phyloP scores from a whole-genome alignment of 257 asterid species.

The Capsicum chinense region DNA sequence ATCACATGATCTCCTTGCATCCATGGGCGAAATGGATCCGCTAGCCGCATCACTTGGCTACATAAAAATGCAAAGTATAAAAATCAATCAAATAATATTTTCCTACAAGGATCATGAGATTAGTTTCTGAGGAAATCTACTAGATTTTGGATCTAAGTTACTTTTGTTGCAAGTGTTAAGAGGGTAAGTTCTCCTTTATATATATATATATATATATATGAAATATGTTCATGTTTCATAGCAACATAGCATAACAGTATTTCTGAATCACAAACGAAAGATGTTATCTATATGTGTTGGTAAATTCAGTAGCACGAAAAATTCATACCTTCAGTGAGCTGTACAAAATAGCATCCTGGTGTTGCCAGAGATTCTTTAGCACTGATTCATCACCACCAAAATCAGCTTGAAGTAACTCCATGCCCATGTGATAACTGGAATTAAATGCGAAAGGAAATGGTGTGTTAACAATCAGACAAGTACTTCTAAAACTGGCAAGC shows the following conservation, averaged over 20 bases:
- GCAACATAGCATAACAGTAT: not conserved
- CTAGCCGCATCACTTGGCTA: too few species aligned
- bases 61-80: too few species aligned
- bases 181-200: not conserved
- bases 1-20: too few species aligned
- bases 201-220: too few species aligned
- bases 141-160: not conserved
- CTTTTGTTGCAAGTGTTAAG: not conserved
- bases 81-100: too few species aligned
- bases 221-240: not conserved
- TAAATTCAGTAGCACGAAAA: not conserved
- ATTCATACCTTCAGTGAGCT: constrained; percentile 87
- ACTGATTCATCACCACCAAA: constrained; percentile 60
- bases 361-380: constrained; percentile 89
- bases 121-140: not conserved
- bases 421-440: constrained; percentile 75
- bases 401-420: constrained; percentile 65
- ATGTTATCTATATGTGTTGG: not conserved
- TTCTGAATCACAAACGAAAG: not conserved
- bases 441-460: not conserved
- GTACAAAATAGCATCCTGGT: constrained; percentile 90
- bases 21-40: too few species aligned
- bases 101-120: not conserved
- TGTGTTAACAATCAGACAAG: not conserved
- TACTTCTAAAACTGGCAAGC: not conserved